Base-by-base conservation (phyloP, 371 early-diverging fungal species). In the Capillidium heterosporum region DNA sequence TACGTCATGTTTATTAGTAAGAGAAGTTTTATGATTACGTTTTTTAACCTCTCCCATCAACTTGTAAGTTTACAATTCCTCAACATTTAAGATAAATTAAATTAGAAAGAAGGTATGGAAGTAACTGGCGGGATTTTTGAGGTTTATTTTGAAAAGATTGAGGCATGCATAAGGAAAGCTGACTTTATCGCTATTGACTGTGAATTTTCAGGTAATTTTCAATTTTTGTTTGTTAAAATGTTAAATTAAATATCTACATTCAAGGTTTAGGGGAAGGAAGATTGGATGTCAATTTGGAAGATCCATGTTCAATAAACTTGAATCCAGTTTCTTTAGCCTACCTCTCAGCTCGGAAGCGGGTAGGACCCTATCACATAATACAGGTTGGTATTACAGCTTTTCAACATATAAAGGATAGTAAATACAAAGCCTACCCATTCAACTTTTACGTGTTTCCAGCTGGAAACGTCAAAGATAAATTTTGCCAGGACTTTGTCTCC, bases 361-460 rank as follows among this genome's bases (percentile, higher is more conserved):
- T 50, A 17, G 51, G 51, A 50, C 15, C 21, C 13, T 50, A 27
- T 50, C 7, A 50, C 17, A 50, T 50, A 15, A 24, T 50, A 27
- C 51, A 50, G 19, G 5, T 50, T 17, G 51, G 51, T 17, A 26
- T 50, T 17, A 50, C 27, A 11, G 29, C 29, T 11, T 50, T 27
- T 50, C 51, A 50, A 8, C 51, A 50, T 27, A 50, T 27, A 50
- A 50, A 50, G 31, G 17, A 23, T 11, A 27, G 21, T 10, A 17
- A 23, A 27, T 50, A 50, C 29, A 21, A 50, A 50, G 51, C 51
- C 17, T 27, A 50, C 15, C 17, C 29, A 10, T 50, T 26, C 32
- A 50, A 50, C 31, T 50, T 50, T 24, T 50, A 50, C 29, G 19
- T 50, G 11, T 50, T 50, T 50, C 51, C 51, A 15, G 51, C 51